Percentiles rank a stretch among this genome's conserved stretches.
These are phyloP conservation scores for Saprolegnia diclina DNA, from an alignment of 352 stramenopile genomes.

Conservation along the genomic window DNA sequence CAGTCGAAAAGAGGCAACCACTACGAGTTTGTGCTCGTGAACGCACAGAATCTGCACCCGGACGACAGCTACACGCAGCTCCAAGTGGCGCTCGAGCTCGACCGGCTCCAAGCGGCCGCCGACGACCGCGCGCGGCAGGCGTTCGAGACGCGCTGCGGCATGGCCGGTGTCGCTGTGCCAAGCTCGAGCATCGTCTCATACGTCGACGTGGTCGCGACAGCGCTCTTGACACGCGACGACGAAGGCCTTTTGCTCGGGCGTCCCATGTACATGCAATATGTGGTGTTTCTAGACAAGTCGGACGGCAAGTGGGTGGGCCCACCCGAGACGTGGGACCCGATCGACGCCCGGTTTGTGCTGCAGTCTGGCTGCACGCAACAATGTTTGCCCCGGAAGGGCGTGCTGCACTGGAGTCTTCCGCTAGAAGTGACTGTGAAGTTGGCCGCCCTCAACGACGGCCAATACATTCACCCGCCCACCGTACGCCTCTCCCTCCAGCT, in stretches of 20 bases:
- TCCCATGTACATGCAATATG: not conserved
- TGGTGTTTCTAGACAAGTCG: not conserved
- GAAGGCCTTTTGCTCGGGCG: not conserved
- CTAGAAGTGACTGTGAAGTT: not conserved
- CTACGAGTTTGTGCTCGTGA: constrained; percentile 61
- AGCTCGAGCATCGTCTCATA: not conserved
- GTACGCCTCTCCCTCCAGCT: not conserved
- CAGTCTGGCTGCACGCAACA: not conserved
- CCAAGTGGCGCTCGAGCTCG: constrained; percentile 44
- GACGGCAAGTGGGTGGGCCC: not conserved
- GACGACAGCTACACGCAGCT: constrained; percentile 39
- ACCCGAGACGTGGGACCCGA: not conserved
- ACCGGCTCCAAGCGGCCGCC: constrained; percentile 33
- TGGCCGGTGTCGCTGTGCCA: not conserved
- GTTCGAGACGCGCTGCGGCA: constrained; percentile 11
- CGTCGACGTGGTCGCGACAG: constrained; percentile 1
- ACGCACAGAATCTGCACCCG: constrained; percentile 41
- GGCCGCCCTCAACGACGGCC: not conserved
- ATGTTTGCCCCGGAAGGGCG: not conserved
- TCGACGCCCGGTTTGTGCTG: not conserved
- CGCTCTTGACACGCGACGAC: not conserved
- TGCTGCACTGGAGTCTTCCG: not conserved
- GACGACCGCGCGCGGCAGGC: constrained; percentile 35
- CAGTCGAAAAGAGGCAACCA: constrained; percentile 35
- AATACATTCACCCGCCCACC: not conserved